phyloP scores from a whole-genome alignment of 2,329 filamentous ascomycete genomes.

The Chaetomium sp. region DNA sequence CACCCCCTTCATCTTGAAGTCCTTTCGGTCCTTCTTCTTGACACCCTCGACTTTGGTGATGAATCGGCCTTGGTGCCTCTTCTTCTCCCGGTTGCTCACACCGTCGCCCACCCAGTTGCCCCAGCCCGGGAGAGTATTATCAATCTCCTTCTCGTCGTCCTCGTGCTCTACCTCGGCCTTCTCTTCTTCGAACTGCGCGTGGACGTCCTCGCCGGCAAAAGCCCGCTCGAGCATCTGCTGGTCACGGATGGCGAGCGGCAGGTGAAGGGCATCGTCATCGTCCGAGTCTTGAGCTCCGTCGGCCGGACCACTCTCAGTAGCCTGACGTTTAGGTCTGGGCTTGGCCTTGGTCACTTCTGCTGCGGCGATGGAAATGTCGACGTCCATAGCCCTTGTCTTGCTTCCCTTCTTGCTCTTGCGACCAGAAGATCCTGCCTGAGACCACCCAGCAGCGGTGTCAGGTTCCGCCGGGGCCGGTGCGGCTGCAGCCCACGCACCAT shows the following conservation, averaged over 20 bases:
- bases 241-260: conserved; percentile 61
- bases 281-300: conserved; percentile 46
- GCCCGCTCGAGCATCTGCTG: conserved; percentile 75
- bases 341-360: conserved; percentile 34
- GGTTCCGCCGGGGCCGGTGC: conserved; percentile 24
- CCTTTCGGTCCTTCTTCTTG: conserved; percentile 75
- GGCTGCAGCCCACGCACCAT: conserved; percentile 46
- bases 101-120: conserved; percentile 88
- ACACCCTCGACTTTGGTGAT: conserved; percentile 71
- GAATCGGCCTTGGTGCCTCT: conserved; percentile 63
- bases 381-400: conserved; percentile 41
- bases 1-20: conserved; percentile 78
- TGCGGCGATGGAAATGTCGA: conserved; percentile 46
- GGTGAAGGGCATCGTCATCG: conserved; percentile 50
- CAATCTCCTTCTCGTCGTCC: conserved; percentile 80
- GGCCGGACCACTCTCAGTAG: conserved; percentile 14
- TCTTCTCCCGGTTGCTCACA: conserved; percentile 69
- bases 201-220: conserved; percentile 86
- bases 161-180: conserved; percentile 71
- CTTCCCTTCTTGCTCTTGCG: conserved; percentile 45
- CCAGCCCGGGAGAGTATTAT: conserved; percentile 91
- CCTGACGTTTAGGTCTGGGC: conserved; percentile 24
- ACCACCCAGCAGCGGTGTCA: conserved; percentile 46
- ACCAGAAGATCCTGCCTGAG: conserved; percentile 41
- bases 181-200: conserved; percentile 76